Conservation (phyloP, 805 yeast species). For the Kuraishia hungarica region DNA sequence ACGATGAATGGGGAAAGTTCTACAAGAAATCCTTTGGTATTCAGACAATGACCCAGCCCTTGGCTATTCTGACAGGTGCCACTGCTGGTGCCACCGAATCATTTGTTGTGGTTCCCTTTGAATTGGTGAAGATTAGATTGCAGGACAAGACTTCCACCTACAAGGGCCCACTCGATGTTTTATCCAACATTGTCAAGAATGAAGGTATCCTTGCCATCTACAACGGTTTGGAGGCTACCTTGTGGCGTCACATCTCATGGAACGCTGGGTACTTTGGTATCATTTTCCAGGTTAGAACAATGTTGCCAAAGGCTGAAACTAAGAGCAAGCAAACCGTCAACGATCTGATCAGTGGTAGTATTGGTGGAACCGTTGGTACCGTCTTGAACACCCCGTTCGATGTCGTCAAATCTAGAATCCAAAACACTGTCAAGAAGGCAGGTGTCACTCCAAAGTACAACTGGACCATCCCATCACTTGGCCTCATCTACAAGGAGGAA, state of each 20-base stretch:
- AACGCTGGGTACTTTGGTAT: conserved; percentile 97
- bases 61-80: conserved; percentile 91
- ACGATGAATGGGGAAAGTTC: conserved; percentile 90
- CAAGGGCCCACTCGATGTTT: conserved; percentile 78
- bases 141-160: conserved; percentile 83
- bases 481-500: conserved; percentile 76
- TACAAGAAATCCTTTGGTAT: conserved; percentile 69
- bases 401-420: conserved; percentile 95
- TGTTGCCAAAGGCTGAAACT: conserved; percentile 71
- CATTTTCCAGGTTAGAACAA: conserved; percentile 74
- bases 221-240: conserved; percentile 92
- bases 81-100: conserved; percentile 98
- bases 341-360: conserved; percentile 85
- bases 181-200: conserved; percentile 55
- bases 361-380: conserved; percentile 98
- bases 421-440: conserved; percentile 52
- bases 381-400: conserved; percentile 92
- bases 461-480: conserved; percentile 83
- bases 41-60: conserved; percentile 61
- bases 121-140: conserved; percentile 86
- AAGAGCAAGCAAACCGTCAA: conserved; percentile 71
- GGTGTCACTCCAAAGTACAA: conserved; percentile 82
- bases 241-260: conserved; percentile 97
- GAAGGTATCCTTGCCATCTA: conserved; percentile 83
- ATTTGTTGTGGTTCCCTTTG: conserved; percentile 96